These are phyloP conservation scores for Pseudogymnoascus sp. DNA, from an alignment of 2,329 filamentous ascomycete species.

Conservation along the genomic window DNA sequence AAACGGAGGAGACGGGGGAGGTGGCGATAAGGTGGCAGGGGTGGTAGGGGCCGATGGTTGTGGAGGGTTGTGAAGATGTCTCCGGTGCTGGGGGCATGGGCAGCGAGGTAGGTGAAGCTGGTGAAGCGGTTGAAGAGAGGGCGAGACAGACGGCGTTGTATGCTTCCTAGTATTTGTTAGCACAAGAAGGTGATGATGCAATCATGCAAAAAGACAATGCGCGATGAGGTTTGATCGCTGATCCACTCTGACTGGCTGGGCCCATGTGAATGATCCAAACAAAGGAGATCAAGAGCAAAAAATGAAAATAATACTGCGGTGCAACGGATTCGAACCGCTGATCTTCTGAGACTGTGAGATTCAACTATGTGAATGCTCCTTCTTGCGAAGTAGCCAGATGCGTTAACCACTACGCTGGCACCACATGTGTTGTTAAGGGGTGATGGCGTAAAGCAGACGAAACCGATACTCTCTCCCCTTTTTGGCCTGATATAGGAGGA, in stretches of 20 bases:
- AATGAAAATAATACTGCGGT: neutral
- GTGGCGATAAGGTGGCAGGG: slow-evolving; percentile 49
- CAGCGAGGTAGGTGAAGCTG: slow-evolving; percentile 18
- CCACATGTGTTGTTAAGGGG: neutral
- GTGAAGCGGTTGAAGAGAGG: slow-evolving; percentile 31
- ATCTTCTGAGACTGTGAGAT: neutral
- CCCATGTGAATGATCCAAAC: neutral
- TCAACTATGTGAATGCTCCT: slow-evolving; percentile 20
- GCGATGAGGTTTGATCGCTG: too few relatives aligned
- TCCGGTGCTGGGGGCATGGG: slow-evolving; percentile 18
- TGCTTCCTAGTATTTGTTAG: slow-evolving; percentile 42
- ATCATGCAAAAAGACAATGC: neutral
- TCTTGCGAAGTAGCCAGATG: neutral
- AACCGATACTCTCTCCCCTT: neutral
- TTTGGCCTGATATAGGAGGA: neutral
- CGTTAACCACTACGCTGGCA: neutral
- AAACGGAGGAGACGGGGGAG: slow-evolving; percentile 79
- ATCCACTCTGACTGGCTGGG: too few relatives aligned
- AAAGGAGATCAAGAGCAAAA: neutral
- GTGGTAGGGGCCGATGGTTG: slow-evolving; percentile 46
- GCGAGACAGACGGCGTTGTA: slow-evolving; percentile 42
- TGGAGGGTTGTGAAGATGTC: slow-evolving; percentile 26
- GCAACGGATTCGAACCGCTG: neutral
- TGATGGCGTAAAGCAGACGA: neutral
- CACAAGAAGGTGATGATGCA: neutral